Evolutionary conservation across 495 filamentous ascomycete species (phyloP), one percentile per base, ranked within the genome.

Genomic region (Pseudevernia furfuracea): DNA sequence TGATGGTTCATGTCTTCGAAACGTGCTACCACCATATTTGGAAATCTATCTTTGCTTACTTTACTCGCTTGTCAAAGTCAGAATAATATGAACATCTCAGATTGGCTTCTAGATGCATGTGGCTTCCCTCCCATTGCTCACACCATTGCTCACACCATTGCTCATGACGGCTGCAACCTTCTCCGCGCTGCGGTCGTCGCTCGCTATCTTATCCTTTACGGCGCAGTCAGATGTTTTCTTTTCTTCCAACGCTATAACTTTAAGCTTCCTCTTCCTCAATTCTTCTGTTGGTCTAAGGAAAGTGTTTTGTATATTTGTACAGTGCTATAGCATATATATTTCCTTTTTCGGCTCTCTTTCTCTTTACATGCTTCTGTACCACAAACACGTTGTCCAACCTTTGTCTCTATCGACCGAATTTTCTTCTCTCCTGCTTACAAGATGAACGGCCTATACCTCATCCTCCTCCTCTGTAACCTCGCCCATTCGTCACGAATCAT

Each of bases 371-470:
- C 19, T 0, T 32, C 49, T 15, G 25, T 53, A 30, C 49, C 49
- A 53, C 25, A 15, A 19, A 17, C 12, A 17, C 25, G 15, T 19
- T 12, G 10, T 30, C 49, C 14, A 1, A 1, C 25, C 19, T 53
- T 32, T 32, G 14, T 32, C 6, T 32, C 32, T 19, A 53, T 53
- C 25, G 5, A 30, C 49, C n/a, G 28, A 5, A 32, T 6, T 19
- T 19, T 8, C 25, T 32, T 19, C 28, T 53, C 25, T 3, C 28
- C 14, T 30, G n/a, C 14, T 9, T 11, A 30, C 48, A 56, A n/a
- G 21, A 63, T 63, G 61, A 43, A 41, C 34, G 28, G 39, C 38
- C 25, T 57, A 6, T 17, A 44, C 32, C 49, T 63, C 23, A 34
- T 55, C 38, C 14, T 57, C 39, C 7, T 43, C 23, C 21, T 63